These are phyloP conservation scores for Spizellomyces punctatus DNA, from an alignment of 192 early-diverging fungal genomes.

Conservation along the genomic window DNA sequence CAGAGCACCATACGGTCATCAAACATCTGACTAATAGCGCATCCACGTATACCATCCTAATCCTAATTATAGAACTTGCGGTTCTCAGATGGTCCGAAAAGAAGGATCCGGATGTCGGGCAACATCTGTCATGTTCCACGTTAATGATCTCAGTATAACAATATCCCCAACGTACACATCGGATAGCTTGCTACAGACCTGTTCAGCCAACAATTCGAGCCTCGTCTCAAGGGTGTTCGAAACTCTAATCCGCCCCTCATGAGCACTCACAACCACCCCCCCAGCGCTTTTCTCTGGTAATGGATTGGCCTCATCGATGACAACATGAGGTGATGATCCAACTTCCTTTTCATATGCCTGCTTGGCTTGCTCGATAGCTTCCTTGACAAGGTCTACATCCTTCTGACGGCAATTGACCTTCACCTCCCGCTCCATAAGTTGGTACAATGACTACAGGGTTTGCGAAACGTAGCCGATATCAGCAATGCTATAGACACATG, in stretches of 20 bases:
- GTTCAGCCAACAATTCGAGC: conserved; percentile 77
- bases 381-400: conserved; percentile 67
- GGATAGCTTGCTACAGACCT: background rate
- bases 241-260: conserved; percentile 78
- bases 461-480: too few relatives aligned
- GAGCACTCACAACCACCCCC: conserved; percentile 80
- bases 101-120: conserved; percentile 84
- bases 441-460: conserved; percentile 65
- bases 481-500: too few relatives aligned
- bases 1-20: background rate
- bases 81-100: conserved; percentile 90
- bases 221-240: conserved; percentile 93
- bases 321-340: conserved; percentile 46
- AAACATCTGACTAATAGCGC: background rate
- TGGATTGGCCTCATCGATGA: conserved; percentile 60
- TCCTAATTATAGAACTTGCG: conserved; percentile 89
- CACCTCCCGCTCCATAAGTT: conserved; percentile 83
- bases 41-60: background rate
- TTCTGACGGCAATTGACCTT: conserved; percentile 69
- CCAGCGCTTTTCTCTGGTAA: conserved; percentile 82
- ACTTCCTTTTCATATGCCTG: conserved; percentile 62
- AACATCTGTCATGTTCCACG: conserved; percentile 69
- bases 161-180: background rate
- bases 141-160: background rate
- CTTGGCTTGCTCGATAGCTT: conserved; percentile 53